phyloP scores from a whole-genome alignment of 768 basidiomycete species.

The Mycena belliarum region DNA sequence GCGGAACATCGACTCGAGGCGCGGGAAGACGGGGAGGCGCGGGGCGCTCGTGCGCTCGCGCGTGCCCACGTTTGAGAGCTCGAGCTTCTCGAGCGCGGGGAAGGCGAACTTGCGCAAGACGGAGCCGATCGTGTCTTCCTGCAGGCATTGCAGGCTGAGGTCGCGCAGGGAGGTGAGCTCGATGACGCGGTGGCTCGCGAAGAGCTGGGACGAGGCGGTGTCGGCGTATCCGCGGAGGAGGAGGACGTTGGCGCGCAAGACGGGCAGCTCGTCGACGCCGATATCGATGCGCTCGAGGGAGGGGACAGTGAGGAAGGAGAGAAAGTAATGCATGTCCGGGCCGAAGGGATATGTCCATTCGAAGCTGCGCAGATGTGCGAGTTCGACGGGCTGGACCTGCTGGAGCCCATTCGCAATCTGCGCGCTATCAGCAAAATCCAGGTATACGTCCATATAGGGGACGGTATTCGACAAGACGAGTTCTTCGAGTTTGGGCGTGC shows the following conservation, averaged over 20 bases:
- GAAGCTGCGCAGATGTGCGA: slow-evolving; percentile 42
- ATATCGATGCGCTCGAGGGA: slow-evolving; percentile 46
- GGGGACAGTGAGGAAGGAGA: slow-evolving; percentile 43
- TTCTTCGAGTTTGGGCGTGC: slow-evolving; percentile 42
- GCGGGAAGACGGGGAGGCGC: slow-evolving; percentile 39
- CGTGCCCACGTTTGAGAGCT: slow-evolving; percentile 41
- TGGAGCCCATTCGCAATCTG: neutral
- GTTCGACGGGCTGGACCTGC: slow-evolving; percentile 29
- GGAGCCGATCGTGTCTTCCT: slow-evolving; percentile 38
- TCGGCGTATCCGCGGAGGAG: slow-evolving; percentile 20
- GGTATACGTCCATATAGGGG: slow-evolving; percentile 38
- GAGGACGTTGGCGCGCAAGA: slow-evolving; percentile 7
- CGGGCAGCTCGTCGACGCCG: slow-evolving; percentile 36
- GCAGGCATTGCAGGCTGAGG: slow-evolving; percentile 42
- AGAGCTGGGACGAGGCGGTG: slow-evolving; percentile 12
- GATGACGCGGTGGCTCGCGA: slow-evolving; percentile 29
- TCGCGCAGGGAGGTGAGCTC: slow-evolving; percentile 39
- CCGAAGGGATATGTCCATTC: slow-evolving; percentile 50
- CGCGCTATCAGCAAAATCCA: slow-evolving; percentile 18
- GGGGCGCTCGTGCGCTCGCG: slow-evolving; percentile 16
- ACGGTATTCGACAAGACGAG: slow-evolving; percentile 44
- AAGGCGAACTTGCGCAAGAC: slow-evolving; percentile 46
- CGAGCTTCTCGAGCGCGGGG: slow-evolving; percentile 45
- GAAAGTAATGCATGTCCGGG: slow-evolving; percentile 42
- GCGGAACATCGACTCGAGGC: slow-evolving; percentile 53